Evolutionary conservation across 345 rosid species (phyloP), one percentile per base, ranked within the genome.

Genomic region (Eucalyptus cladocalyx): DNA sequence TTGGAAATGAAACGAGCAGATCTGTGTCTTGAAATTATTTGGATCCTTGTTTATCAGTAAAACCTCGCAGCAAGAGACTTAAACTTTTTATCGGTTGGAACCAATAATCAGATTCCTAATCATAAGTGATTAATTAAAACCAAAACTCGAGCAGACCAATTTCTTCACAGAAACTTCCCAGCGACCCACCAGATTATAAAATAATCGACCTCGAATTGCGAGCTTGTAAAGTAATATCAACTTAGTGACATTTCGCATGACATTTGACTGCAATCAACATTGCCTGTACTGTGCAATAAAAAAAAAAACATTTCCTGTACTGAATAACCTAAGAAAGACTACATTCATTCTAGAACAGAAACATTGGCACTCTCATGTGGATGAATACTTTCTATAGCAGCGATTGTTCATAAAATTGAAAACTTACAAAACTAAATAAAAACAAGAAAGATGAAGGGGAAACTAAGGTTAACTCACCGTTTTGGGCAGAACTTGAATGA

Each of bases 401-500:
- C 13, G 5, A 40, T 11, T 76, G 7, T 13, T 76, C 47, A 76
- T 76, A 6, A 40, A 40, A 76, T 40, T 21, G 85, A 76, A 76
- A 50, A 26, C 34, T 51, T 51, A 18, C 9, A n/a, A 34, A 49
- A n/a, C 62, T 1, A 37, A 37, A 53, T 43, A 42, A 58, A 17
- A 24, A 5, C 1, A 58, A 14, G 15, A 54, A 37, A 42, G 49
- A 23, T 62, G 40, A 60, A 49, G 30, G 51, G 54, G 69, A 42
- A 80, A 23, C 81, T 28, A 62, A 30, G 50, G 23, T 47, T 50
- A 21, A 10, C 50, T 15, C 32, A 94, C 95, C 96, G 91, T 90
- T 42, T 86, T 93, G 92, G 89, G 94, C 94, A 88, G 32, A 89
- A 91, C 87, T 56, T 45, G 92, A 93, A 87, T 45, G 90, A 89